These are phyloP conservation scores for Fusarium kyushuense DNA, from an alignment of 2,329 filamentous ascomycete species.

Conservation along the genomic window DNA sequence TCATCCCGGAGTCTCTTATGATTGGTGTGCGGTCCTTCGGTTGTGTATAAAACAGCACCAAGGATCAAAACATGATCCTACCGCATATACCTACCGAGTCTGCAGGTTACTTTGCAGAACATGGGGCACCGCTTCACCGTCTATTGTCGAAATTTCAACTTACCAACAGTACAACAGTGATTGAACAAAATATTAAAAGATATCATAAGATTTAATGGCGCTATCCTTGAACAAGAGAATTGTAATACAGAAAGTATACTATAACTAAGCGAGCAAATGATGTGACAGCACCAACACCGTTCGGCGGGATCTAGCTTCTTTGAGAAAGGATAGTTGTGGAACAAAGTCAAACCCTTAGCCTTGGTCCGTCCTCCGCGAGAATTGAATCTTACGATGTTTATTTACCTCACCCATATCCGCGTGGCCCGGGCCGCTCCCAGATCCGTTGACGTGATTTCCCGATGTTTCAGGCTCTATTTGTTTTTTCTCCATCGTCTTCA, in stretches of 20 bases:
- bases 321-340: neutral
- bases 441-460: neutral
- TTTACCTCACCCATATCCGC: neutral
- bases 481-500: neutral
- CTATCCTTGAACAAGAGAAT: neutral
- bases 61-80: neutral
- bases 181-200: neutral
- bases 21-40: neutral
- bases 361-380: neutral
- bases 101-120: neutral
- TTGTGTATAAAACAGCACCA: neutral
- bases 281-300: neutral
- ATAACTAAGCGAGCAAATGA: neutral
- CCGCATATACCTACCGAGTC: neutral
- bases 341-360: constrained; percentile 1
- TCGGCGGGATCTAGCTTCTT: constrained; percentile 5
- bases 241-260: neutral
- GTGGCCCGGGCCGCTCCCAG: neutral
- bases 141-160: neutral
- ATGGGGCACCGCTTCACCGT: constrained; percentile 2
- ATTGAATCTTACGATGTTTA: constrained; percentile 2
- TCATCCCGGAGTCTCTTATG: neutral
- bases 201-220: too few species aligned
- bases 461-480: neutral
- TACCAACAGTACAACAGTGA: neutral